Base-by-base conservation (phyloP, 352 stramenopile species). In the Globisporangium sylvaticum region DNA sequence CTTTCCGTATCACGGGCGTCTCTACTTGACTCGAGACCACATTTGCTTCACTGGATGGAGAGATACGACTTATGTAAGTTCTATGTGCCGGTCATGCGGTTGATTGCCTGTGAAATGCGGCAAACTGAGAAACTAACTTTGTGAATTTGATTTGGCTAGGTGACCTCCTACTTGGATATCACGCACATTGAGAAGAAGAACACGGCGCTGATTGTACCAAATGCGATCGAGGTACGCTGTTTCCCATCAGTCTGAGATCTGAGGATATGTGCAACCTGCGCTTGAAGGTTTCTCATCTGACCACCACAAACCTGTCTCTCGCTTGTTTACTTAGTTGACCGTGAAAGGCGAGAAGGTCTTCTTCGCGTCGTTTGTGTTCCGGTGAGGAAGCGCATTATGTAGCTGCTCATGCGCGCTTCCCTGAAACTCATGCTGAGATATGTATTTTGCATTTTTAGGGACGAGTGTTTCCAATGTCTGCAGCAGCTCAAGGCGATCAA, bases 11-110 rank as follows among this genome's bases (percentile, higher is more conserved):
- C 86, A 95, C 59, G 88, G 88, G 15, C 81, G 88, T 4, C 68
- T 95, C 58, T 95, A 94, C 65, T 64, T 95, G 32, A 94, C 86
- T 1, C 73, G 76, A 20, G 73, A 90, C 42, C 79, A 88, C 63
- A 75, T 95, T 59, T 94, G 86, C 72, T 95, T 95, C 63, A 84
- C 71, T 4, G 88, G 88, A 58, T 95, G 88, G 88, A 77, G 84
- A 63, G 88, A 93, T 32, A 91, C 88, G 15, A 80, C 84, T 48
- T 92, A 88, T 60, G 87, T 93, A 81, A 34, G 84, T 79, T 1
- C 3, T 44, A 9, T 48, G 39, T 48, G 15, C 39, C 7, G 24
- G 14, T 18, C 18, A 25, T 58, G 2, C 31, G 52, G 5, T 25
- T 58, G 24, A 0, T 58, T 31, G 6, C 18, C 10, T 37, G 15